Evolutionary conservation across 805 yeast species (phyloP).

Genomic region (Cyberlindnera subsufficiens): DNA sequence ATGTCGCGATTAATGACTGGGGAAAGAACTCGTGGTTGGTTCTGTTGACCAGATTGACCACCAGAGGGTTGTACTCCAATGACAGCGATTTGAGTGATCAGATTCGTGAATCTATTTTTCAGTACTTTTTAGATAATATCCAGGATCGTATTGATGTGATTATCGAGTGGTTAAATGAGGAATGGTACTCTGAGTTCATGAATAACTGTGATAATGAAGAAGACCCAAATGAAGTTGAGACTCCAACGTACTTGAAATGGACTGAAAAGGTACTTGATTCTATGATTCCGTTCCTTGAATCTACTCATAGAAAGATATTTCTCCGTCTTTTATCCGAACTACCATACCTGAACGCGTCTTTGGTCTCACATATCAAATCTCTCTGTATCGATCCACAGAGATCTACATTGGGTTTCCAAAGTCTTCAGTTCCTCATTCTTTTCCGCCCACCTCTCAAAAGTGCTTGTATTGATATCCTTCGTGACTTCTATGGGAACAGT

Average conservation of each 20-base stretch:
- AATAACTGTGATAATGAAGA: constrained; percentile 20
- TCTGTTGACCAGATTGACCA: constrained; percentile 67
- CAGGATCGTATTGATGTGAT: constrained; percentile 66
- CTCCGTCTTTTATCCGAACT: constrained; percentile 82
- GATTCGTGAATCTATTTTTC: constrained; percentile 65
- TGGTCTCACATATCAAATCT: constrained; percentile 62
- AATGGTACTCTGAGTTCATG: constrained; percentile 66
- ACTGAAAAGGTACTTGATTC: constrained; percentile 67
- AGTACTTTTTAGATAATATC: constrained; percentile 68
- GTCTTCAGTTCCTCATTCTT: constrained; percentile 79
- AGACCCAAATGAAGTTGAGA: constrained; percentile 21
- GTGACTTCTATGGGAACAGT: constrained; percentile 40
- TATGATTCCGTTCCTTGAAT: constrained; percentile 78
- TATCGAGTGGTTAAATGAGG: constrained; percentile 93
- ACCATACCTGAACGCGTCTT: constrained; percentile 61
- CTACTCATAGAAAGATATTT: constrained; percentile 72
- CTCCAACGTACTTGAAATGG: constrained; percentile 62
- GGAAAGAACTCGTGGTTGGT: constrained; percentile 71
- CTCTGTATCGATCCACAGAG: constrained; percentile 84
- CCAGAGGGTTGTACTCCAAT: constrained; percentile 62
- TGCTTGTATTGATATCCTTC: constrained; percentile 43
- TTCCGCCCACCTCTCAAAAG: constrained; percentile 79
- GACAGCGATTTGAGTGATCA: constrained; percentile 45
- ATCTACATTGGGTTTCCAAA: constrained; percentile 71
- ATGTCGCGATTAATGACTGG: constrained; percentile 41